Percentiles rank a stretch among this genome's conserved stretches.
Conservation (phyloP, 2,329 filamentous ascomycete genomes). For the Nectriaceae sp. region DNA sequence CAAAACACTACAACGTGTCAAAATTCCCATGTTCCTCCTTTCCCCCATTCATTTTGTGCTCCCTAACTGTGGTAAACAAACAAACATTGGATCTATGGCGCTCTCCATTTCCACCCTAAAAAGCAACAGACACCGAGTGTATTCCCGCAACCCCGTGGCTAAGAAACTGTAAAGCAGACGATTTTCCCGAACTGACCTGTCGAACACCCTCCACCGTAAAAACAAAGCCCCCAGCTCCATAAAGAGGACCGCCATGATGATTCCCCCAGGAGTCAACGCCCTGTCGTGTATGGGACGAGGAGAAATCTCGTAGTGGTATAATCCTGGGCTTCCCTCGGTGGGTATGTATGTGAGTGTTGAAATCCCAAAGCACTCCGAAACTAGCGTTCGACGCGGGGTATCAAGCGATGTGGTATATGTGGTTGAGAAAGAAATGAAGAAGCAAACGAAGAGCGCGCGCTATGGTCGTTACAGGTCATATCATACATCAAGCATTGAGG, state of each 20-base stretch:
- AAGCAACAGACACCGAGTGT: conserved; percentile 8
- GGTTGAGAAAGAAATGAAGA: conserved; percentile 29
- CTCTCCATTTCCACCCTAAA: conserved; percentile 5
- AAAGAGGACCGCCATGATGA: conserved; percentile 15
- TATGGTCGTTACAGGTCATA: conserved; percentile 25
- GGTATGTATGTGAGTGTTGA: conserved; percentile 21
- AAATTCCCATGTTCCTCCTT: conserved; percentile 3
- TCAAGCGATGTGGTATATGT: conserved; percentile 33
- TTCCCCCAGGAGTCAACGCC: conserved; percentile 22
- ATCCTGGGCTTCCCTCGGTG: conserved; percentile 18
- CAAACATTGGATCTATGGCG: conserved; percentile 14
- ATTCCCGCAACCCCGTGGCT: conserved; percentile 8
- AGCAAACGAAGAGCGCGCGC: conserved; percentile 24
- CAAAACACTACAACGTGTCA: conserved; percentile 7
- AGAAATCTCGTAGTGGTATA: conserved; percentile 13
- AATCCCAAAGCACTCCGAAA: conserved; percentile 24
- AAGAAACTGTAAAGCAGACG: conserved; percentile 18
- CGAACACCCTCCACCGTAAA: conserved; percentile 1
- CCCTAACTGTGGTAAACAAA: conserved; percentile 4
- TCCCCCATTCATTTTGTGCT: conserved; percentile 9
- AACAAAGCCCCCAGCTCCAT: conserved; percentile 1
- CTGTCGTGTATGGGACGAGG: conserved; percentile 5
- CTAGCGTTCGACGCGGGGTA: conserved; percentile 31
- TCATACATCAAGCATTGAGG: conserved; percentile 24
- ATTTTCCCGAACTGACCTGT: conserved; percentile 21